Evolutionary conservation across 345 rosid genomes (phyloP), one percentile per base, ranked within the genome.

Genomic region (Lepidium didymum): DNA sequence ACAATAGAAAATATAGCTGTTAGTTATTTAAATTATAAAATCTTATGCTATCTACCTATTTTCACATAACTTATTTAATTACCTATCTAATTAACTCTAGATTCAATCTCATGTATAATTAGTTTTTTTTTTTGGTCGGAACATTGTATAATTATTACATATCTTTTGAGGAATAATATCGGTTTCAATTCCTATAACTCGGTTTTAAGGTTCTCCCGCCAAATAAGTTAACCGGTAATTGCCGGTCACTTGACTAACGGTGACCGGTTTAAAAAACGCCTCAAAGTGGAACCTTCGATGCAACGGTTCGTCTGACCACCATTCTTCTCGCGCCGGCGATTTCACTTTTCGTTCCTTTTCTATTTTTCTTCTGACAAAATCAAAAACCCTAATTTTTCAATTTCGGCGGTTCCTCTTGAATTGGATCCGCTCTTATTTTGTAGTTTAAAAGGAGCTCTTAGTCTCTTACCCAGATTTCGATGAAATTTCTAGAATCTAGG

Each of bases 181-280:
- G 21, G 2, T 19, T 19, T 19, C 21, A 19, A 19, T 19, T 19
- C 21, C 21, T 19, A 1, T 1, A 23, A 23, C 6, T 62, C 31
- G 16, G 55, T 11, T 9, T 18, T 9, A 3, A n/a, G 13, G 1
- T 9, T 41, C 14, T 75, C 78, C 78, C 78, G 78, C 78, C 74
- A 75, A 75, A 45, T 62, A 9, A 8, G 4, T 34, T 45, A 25
- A 68, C 78, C 65, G 74, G 74, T 42, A 33, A 47, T 68, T 12
- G 33, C 66, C 69, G 10, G 74, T 56, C 13, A 4, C 27, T n/a
- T 7, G 10, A 4, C 3, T 6, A 1, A 61, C 36, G n/a, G 8
- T 33, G 10, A 33, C 69, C 64, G 50, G 59, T 67, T 67, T n/a
- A 19, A 36, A 34, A 19, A 58, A 57, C 4, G 4, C 3, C 13